A percentile compares a stretch with the other conserved stretches of the same genome.
Conservation (phyloP, 495 filamentous ascomycete genomes). For the Acidiella bohemica region DNA sequence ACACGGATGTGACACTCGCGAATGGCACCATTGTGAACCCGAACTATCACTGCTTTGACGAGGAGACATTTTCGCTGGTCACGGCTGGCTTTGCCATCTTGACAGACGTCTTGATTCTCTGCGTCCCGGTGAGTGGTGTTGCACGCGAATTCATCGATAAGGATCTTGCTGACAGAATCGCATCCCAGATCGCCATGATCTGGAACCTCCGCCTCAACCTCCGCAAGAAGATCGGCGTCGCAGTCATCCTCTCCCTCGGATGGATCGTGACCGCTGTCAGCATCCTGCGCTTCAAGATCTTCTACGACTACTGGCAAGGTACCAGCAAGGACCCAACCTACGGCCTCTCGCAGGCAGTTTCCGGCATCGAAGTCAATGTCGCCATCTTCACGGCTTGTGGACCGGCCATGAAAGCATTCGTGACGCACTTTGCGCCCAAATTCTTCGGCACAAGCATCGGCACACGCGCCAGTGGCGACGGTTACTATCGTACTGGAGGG, state of each 20-base stretch:
- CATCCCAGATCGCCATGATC: constrained; percentile 37
- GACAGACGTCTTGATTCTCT: constrained; percentile 36
- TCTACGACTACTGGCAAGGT: constrained; percentile 21
- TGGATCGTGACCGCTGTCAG: constrained; percentile 15
- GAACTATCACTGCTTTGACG: constrained; percentile 32
- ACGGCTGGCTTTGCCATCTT: constrained; percentile 34
- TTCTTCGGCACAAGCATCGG: constrained; percentile 4
- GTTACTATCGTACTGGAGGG: constrained; percentile 1
- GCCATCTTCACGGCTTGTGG: constrained; percentile 22
- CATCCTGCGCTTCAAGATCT: constrained; percentile 20
- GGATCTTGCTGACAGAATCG: too few species aligned
- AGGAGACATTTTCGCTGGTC: constrained; percentile 32
- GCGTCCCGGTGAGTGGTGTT: too few species aligned
- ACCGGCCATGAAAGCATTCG: constrained; percentile 20
- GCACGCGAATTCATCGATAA: too few species aligned
- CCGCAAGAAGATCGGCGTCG: constrained; percentile 34
- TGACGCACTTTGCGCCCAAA: constrained; percentile 10
- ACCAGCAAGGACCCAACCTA: constrained; percentile 15
- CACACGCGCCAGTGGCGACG: not conserved
- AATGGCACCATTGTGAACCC: constrained; percentile 30
- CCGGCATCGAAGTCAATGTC: constrained; percentile 18
- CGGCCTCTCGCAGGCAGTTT: constrained; percentile 16
- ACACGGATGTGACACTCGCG: constrained; percentile 15
- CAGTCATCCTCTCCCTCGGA: constrained; percentile 29
- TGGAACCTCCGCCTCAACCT: constrained; percentile 34